These are phyloP conservation scores for Penicillium sp. DNA, from an alignment of 2,329 filamentous ascomycete genomes.

Conservation along the genomic window DNA sequence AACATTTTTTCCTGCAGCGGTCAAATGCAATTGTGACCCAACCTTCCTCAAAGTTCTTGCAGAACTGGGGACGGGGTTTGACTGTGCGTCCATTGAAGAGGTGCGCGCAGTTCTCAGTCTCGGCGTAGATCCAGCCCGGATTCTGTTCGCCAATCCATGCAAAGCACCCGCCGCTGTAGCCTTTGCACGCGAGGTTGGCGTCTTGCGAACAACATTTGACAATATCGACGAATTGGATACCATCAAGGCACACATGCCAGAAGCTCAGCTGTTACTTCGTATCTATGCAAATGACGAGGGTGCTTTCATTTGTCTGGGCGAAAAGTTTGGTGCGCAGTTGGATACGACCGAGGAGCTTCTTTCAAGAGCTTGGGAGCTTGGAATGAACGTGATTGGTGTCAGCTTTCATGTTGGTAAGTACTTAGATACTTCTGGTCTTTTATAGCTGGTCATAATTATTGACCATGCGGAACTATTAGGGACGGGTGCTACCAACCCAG, in stretches of 20 bases:
- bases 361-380: constrained; percentile 22
- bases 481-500: constrained; percentile 20
- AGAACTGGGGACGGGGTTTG: constrained; percentile 26
- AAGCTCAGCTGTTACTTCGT: constrained; percentile 25
- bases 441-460: not conserved
- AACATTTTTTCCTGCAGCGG: constrained; percentile 17
- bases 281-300: constrained; percentile 22
- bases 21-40: constrained; percentile 33
- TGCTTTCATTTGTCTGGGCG: constrained; percentile 17
- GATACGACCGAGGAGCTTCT: constrained; percentile 21
- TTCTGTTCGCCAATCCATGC: constrained; percentile 32
- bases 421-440: not conserved
- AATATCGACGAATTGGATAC: constrained; percentile 30
- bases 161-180: constrained; percentile 23
- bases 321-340: constrained; percentile 26
- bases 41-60: constrained; percentile 25
- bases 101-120: constrained; percentile 22
- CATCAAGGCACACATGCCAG: constrained; percentile 23
- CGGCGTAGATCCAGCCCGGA: constrained; percentile 25
- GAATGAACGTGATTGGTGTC: constrained; percentile 27
- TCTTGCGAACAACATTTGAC: constrained; percentile 29
- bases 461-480: not conserved
- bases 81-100: constrained; percentile 31
- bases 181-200: constrained; percentile 19
- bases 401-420: constrained; percentile 33